Base-by-base conservation (phyloP, 441 rosid species). In the Arabidopsis hybrid region DNA sequence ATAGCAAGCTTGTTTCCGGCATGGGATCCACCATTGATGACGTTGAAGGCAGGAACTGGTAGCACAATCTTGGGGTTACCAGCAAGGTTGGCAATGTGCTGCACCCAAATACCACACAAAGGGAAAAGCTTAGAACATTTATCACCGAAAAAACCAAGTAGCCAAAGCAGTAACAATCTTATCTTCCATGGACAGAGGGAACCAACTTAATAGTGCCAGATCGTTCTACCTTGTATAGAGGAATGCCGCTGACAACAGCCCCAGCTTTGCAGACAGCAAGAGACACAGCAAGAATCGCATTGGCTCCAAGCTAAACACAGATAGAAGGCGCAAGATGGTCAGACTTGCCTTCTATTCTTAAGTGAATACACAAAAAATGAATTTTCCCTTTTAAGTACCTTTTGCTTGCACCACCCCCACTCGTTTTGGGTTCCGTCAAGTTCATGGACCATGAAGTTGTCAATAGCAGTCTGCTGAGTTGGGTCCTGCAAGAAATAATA, bases 381-480 rank as follows among this genome's bases (percentile, higher is more conserved):
- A 7, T 13, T 51, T 53, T 38, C 73, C 1, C 0, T 21, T 21
- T 18, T 5, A 58, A 42, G 7, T 4, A 95, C 99, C 98, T 95
- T 95, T 70, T 93, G 97, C 68, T 95, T 95, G 88, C 99, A 95
- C 99, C 99, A 95, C 21, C 98, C 99, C 98, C 99, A 95, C 81
- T 93, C 99, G 8, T 93, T 95, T 13, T 85, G 87, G 51, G 98
- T 95, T 75, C 97, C 98, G 67, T 95, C 99, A 52, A 93, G 97
- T 71, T 91, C 87, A 66, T 93, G 97, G 72, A 95, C 99, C 98
- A 95, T 91, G 79, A 74, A 83, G 71, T 87, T 89, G 63, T 95
- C 99, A 77, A 93, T 85, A 47, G 81, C 95, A 70, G 82, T 69
- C 80, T 93, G 99, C 59, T 95, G 89, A 46, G 91, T 83, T 78